Percentiles rank a stretch among this genome's conserved stretches.
phyloP scores from a whole-genome alignment of 2,329 filamentous ascomycete genomes.

The Penicillium sclerotiorum region DNA sequence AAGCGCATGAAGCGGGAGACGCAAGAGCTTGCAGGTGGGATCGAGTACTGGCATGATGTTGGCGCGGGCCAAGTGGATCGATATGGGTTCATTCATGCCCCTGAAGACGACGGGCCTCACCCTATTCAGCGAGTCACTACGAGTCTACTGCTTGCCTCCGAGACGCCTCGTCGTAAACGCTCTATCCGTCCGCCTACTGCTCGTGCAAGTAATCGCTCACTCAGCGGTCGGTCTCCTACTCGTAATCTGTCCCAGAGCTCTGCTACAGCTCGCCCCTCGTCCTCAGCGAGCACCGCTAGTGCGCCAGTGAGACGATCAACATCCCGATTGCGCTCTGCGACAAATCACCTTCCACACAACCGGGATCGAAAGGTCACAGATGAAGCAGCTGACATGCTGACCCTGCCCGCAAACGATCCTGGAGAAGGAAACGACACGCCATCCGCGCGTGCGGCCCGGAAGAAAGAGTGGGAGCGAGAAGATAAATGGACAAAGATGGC shows the following conservation, averaged over 20 bases:
- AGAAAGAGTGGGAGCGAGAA: slow-evolving; percentile 63
- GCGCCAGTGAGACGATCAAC: slow-evolving; percentile 44
- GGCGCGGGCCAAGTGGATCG: slow-evolving; percentile 62
- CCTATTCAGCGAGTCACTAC: slow-evolving; percentile 63
- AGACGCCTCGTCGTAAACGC: slow-evolving; percentile 57
- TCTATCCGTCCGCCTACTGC: slow-evolving; percentile 55
- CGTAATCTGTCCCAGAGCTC: slow-evolving; percentile 47
- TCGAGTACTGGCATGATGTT: slow-evolving; percentile 67
- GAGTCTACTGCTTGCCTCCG: slow-evolving; percentile 58
- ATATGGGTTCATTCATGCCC: slow-evolving; percentile 62
- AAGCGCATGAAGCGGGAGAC: slow-evolving; percentile 52
- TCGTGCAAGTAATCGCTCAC: slow-evolving; percentile 49
- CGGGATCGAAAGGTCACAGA: slow-evolving; percentile 58
- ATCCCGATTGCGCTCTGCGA: slow-evolving; percentile 54
- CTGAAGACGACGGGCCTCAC: slow-evolving; percentile 38
- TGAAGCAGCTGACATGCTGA: slow-evolving; percentile 67
- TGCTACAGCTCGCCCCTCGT: slow-evolving; percentile 42
- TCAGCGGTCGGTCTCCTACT: slow-evolving; percentile 41
- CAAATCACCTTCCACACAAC: slow-evolving; percentile 57
- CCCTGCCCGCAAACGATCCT: slow-evolving; percentile 57
- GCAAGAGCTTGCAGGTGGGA: slow-evolving; percentile 62
- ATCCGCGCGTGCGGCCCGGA: slow-evolving; percentile 53
- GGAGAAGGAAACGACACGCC: slow-evolving; percentile 51
- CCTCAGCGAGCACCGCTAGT: slow-evolving; percentile 50
- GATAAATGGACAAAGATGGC: slow-evolving; percentile 72